phyloP scores from a whole-genome alignment of 2,329 filamentous ascomycete genomes.

The Phymatotrichopsis omnivora region DNA sequence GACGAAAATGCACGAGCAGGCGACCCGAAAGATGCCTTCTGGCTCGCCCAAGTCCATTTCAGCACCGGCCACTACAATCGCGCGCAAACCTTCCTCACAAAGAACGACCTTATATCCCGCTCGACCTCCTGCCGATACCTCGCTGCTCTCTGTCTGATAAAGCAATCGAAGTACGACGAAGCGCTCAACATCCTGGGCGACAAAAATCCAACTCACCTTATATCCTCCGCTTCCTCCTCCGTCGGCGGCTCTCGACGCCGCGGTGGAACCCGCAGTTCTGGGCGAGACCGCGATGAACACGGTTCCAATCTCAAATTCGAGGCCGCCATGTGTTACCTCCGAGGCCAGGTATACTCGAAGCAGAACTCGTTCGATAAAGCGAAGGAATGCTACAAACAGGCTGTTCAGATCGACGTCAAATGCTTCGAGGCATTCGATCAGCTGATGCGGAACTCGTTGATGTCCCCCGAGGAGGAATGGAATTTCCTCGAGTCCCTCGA shows the following conservation, averaged over 20 bases:
- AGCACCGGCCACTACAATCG: conserved; percentile 89
- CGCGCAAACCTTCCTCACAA: conserved; percentile 73
- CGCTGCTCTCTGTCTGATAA: conserved; percentile 86
- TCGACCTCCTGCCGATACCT: conserved; percentile 87
- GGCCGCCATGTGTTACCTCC: conserved; percentile 92
- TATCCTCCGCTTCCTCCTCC: conserved; percentile 36
- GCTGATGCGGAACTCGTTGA: conserved; percentile 89
- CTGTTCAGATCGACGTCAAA: conserved; percentile 90
- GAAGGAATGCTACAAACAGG: conserved; percentile 97
- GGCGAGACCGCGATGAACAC: conserved; percentile 47
- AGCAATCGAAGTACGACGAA: conserved; percentile 81
- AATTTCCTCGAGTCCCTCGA: conserved; percentile 78
- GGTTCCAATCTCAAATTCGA: conserved; percentile 72
- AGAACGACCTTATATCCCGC: conserved; percentile 68
- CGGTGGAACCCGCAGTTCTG: conserved; percentile 6
- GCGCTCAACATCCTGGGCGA: conserved; percentile 80
- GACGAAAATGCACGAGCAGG: conserved; percentile 53
- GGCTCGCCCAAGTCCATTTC: conserved; percentile 97
- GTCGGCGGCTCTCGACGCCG: conserved; percentile 15
- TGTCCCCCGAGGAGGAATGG: conserved; percentile 83
- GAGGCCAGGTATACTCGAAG: conserved; percentile 89
- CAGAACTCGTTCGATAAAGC: conserved; percentile 95
- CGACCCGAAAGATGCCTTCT: conserved; percentile 88
- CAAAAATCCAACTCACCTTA: conserved; percentile 83
- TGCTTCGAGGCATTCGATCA: conserved; percentile 98